phyloP scores from a whole-genome alignment of 1,139 yeast species.

The Geotrichum carabidarum region DNA sequence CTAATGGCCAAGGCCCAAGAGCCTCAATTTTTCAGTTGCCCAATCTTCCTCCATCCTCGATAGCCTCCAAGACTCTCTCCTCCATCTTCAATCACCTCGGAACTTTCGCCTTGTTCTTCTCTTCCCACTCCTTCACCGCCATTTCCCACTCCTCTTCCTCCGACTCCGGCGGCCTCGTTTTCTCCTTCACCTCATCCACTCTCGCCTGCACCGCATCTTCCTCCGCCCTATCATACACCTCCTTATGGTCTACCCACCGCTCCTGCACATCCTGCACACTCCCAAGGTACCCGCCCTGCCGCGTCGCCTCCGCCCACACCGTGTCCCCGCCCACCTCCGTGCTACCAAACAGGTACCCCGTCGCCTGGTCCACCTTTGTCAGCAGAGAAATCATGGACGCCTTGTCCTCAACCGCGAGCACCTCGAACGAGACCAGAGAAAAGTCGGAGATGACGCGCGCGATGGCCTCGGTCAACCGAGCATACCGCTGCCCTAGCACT shows the following conservation, averaged over 20 bases:
- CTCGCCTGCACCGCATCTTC: conserved; percentile 38
- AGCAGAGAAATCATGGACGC: conserved; percentile 81
- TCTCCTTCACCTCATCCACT: conserved; percentile 20
- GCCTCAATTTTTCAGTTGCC: too few species aligned
- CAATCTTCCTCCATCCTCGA: too few species aligned
- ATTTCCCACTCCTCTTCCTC: conserved; percentile 71
- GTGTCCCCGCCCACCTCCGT: conserved; percentile 94
- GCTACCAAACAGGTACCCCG: conserved; percentile 88
- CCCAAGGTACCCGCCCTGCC: conserved; percentile 60
- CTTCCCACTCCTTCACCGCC: conserved; percentile 63
- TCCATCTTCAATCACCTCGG: background rate
- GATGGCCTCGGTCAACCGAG: conserved; percentile 67
- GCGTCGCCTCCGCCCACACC: conserved; percentile 90
- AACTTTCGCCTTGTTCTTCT: conserved; percentile 26
- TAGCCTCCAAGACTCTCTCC: too few species aligned
- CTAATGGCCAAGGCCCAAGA: too few species aligned
- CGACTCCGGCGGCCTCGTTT: conserved; percentile 31
- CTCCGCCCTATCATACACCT: conserved; percentile 63
- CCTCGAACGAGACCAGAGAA: conserved; percentile 83
- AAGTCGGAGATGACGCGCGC: conserved; percentile 84
- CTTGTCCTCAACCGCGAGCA: conserved; percentile 84
- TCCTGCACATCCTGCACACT: conserved; percentile 78
- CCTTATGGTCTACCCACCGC: conserved; percentile 88
- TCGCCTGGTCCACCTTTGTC: conserved; percentile 77
- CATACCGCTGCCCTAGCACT: conserved; percentile 57